These are phyloP conservation scores for Paraphoma sp. DNA, from an alignment of 2,329 filamentous ascomycete species.

Conservation along the genomic window DNA sequence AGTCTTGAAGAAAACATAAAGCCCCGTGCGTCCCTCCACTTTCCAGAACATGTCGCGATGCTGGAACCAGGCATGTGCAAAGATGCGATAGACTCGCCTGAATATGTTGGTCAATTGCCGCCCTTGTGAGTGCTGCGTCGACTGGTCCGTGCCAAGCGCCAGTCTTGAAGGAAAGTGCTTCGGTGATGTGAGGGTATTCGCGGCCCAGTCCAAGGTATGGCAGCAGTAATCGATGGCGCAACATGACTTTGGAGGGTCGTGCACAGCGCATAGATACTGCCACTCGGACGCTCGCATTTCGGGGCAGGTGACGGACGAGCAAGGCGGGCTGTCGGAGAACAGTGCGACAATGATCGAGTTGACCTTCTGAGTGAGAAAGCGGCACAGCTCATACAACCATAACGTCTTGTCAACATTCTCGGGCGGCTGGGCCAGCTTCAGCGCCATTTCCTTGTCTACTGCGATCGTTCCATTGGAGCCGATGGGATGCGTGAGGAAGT, in stretches of 20 bases:
- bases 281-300: slow-evolving; percentile 99
- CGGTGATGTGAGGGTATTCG: slow-evolving; percentile 89
- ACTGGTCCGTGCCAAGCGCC: slow-evolving; percentile 57
- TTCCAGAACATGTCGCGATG: slow-evolving; percentile 95
- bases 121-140: slow-evolving; percentile 60
- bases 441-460: slow-evolving; percentile 77
- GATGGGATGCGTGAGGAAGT: slow-evolving; percentile 73
- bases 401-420: slow-evolving; percentile 82
- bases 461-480: slow-evolving; percentile 66
- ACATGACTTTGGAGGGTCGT: slow-evolving; percentile 95
- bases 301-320: slow-evolving; percentile 86
- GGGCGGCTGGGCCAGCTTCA: slow-evolving; percentile 79
- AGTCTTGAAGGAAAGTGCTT: slow-evolving; percentile 94
- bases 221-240: slow-evolving; percentile 99
- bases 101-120: slow-evolving; percentile 96
- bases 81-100: slow-evolving; percentile 91
- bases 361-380: slow-evolving; percentile 92
- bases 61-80: slow-evolving; percentile 98
- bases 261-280: slow-evolving; percentile 98
- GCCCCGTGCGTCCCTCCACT: slow-evolving; percentile 85
- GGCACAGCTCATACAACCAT: slow-evolving; percentile 97
- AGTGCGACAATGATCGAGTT: slow-evolving; percentile 93
- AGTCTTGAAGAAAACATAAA: slow-evolving; percentile 97
- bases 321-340: slow-evolving; percentile 88
- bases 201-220: slow-evolving; percentile 97